Evolutionary conservation across 164 flowering plant species (phyloP), one percentile per base, ranked within the genome.

Genomic region (Magnolia sinica): DNA sequence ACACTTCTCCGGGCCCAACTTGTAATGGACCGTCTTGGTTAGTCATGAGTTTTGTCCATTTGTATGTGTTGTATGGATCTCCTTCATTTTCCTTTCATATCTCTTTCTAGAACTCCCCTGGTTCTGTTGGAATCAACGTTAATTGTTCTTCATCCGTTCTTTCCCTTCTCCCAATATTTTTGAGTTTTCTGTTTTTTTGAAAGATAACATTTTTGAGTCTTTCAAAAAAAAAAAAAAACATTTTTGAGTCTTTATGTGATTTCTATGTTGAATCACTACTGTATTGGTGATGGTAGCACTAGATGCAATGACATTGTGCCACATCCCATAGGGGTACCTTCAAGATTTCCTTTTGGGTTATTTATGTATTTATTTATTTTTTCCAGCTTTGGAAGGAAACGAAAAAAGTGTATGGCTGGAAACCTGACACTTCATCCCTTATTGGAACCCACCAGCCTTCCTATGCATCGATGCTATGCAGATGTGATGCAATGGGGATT

Each of bases 71-170:
- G 65, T 4, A n/a, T 63, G 65, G 19, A 22, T 63, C 22, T 63
- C 19, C 65, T 63, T 63, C 5, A 9, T 18, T 63, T 63, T n/a
- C 65, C 18, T 63, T 4, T n/a, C 19, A 16, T 6, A 22, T 22
- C 65, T 63, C 65, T 63, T n/a, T 63, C 65, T 22, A n/a, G 65
- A 22, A 63, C n/a, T 14, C 65, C 65, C 19, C 65, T 63, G 65
- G 65, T 1, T 22, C 65, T 63, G 18, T 63, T 63, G 65, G 9
- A 37, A 37, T 37, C 65, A 13, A 1, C 22, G 9, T 4, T 18
- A n/a, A 18, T 63, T 16, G 65, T 6, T 63, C 65, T n/a, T 63
- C 22, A 63, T 18, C 22, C 8, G 1, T 63, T n/a, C 0, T 63
- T 63, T 63, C 45, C 45, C 8, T 63, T 63, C 22, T 37, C 7